Evolutionary conservation across 73 alveolate genomes (phyloP), one percentile per base, ranked within the genome.

Genomic region (Symbiodinium natans): DNA sequence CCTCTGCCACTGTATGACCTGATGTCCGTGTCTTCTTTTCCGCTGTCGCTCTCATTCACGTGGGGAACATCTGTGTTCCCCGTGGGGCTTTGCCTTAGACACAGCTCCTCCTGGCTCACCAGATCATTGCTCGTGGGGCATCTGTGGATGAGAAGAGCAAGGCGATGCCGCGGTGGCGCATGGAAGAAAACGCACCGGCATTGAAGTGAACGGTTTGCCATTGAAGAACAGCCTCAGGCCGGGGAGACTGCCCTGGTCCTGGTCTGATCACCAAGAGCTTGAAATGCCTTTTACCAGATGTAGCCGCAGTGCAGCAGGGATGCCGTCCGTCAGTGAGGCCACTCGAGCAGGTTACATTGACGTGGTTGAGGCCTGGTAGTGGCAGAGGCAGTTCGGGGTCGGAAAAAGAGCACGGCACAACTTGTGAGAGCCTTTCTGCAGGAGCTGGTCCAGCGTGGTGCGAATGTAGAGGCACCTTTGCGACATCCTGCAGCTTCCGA

Each of bases 361-460:
- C 71, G n/a, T 52, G n/a, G 71, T 52, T 23, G 31, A 52, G 71
- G 71, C 17, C 71, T 0, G n/a, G n/a, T n/a, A n/a, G n/a, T n/a
- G n/a, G n/a, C n/a, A n/a, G n/a, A n/a, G n/a, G n/a, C n/a, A n/a
- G n/a, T n/a, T n/a, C n/a, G n/a, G n/a, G n/a, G n/a, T n/a, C n/a
- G n/a, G n/a, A n/a, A n/a, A 48, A 48, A 8, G 17, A 48, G 63
- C 17, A 17, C 23, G 63, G 8, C 8, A 8, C 63, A 48, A 48
- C 63, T 48, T 48, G 17, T 48, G 8, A 8, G 8, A 48, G 63
- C 63, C 63, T 48, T 17, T 48, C 63, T 48, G 63, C 63, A 63
- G 80, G 80, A 63, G 80, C 36, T 63, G 80, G 80, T 63, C 36
- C 80, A n/a, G 38, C 80, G 80, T 63, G 80, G 80, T 9, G 80